Percentiles rank a stretch among this genome's conserved stretches.
phyloP scores from a whole-genome alignment of 2,329 filamentous ascomycete species.

The Cryphonectria naterciae region DNA sequence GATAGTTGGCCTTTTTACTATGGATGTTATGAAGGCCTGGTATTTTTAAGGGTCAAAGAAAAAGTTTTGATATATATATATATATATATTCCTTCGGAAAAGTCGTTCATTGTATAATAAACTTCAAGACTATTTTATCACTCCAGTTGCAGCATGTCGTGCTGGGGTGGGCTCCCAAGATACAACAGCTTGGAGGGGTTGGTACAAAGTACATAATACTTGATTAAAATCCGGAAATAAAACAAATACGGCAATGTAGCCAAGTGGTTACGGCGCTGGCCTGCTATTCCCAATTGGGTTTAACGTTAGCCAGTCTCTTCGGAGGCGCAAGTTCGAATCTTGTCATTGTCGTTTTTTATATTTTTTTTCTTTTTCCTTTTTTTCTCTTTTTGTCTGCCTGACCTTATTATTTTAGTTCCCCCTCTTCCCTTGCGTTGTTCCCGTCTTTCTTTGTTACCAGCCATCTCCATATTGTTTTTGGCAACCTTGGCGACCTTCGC shows the following conservation, averaged over 20 bases:
- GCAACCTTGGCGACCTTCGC: neutral
- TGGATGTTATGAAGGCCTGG: too few relatives aligned
- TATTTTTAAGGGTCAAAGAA: too few relatives aligned
- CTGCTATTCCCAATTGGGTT: neutral
- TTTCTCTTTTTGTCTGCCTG: neutral
- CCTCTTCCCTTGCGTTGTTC: neutral
- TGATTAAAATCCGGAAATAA: neutral
- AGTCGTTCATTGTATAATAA: too few relatives aligned
- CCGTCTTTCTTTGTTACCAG: neutral
- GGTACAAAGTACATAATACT: neutral
- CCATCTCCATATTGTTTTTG: neutral
- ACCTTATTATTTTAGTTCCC: neutral
- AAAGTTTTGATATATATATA: too few relatives aligned
- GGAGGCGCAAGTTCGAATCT: constrained; percentile 13
- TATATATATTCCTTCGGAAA: too few relatives aligned
- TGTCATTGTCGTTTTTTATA: constrained; percentile 5
- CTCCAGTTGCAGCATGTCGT: too few relatives aligned
- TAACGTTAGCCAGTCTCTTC: constrained; percentile 10
- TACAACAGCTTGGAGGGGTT: accelerated
- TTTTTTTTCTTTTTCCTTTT: neutral
- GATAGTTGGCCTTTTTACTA: neutral
- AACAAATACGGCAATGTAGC: constrained; percentile 6
- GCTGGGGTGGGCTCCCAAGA: too few relatives aligned
- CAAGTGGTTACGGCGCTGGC: constrained; percentile 8
- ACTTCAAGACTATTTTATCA: too few relatives aligned